Percentiles rank a stretch among this genome's conserved stretches.
These are phyloP conservation scores for Talaromyces sp. DNA, from an alignment of 2,329 filamentous ascomycete genomes.

Conservation along the genomic window DNA sequence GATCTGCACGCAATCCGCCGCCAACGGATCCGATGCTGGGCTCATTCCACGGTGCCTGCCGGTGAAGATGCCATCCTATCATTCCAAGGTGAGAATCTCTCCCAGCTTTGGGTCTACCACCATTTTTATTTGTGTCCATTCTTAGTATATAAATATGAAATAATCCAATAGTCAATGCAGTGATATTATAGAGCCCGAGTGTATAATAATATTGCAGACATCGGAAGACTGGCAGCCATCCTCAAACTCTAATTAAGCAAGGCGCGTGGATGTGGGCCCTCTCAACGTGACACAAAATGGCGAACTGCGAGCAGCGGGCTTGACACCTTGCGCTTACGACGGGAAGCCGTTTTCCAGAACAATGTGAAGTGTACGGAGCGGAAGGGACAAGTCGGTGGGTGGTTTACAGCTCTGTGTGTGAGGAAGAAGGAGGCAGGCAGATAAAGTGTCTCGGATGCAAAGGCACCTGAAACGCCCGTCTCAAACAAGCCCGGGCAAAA, in stretches of 20 bases:
- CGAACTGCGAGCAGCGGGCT: neutral
- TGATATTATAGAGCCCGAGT: too few relatives aligned
- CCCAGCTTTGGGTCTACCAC: neutral
- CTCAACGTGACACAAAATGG: neutral
- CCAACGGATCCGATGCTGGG: neutral
- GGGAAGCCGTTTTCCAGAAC: too few relatives aligned
- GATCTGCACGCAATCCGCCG: neutral
- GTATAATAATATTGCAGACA: too few relatives aligned
- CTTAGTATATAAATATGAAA: too few relatives aligned
- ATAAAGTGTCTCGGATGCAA: neutral
- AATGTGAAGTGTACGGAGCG: too few relatives aligned
- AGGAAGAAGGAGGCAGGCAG: neutral
- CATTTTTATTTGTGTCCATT: too few relatives aligned
- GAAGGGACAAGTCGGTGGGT: neutral
- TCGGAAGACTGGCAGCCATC: neutral
- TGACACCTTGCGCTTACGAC: neutral
- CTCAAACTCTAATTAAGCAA: neutral
- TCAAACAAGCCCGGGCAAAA: neutral
- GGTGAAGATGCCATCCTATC: too few relatives aligned
- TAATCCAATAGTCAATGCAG: too few relatives aligned
- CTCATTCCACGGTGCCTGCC: neutral
- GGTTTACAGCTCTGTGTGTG: neutral
- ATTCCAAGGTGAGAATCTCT: too few relatives aligned
- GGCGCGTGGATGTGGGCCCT: neutral
- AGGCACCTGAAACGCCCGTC: neutral